These are phyloP conservation scores for Candida sojae DNA, from an alignment of 1,139 yeast species.

Conservation along the genomic window DNA sequence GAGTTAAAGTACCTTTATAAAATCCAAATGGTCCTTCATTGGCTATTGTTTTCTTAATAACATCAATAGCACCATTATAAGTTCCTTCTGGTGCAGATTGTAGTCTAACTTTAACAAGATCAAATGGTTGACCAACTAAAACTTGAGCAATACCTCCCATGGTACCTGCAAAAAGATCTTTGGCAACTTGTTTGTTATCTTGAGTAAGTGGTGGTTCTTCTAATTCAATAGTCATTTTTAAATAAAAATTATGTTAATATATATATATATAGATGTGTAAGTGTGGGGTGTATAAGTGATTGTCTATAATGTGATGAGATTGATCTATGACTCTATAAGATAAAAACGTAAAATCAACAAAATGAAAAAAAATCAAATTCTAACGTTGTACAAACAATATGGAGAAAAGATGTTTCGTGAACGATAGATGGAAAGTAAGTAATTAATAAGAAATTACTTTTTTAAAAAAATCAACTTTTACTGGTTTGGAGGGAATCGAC, in stretches of 20 bases:
- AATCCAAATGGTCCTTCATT: constrained; percentile 82
- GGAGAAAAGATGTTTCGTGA: too few relatives aligned
- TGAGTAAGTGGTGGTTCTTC: constrained; percentile 48
- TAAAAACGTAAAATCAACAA: neutral
- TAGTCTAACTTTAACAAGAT: constrained; percentile 87
- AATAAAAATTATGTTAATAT: neutral
- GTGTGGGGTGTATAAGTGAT: too few relatives aligned
- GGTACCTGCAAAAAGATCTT: constrained; percentile 88
- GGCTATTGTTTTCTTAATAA: constrained; percentile 63
- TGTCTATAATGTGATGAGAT: neutral
- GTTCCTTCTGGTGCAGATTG: constrained; percentile 84
- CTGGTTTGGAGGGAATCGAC: too few relatives aligned
- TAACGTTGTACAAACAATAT: too few relatives aligned
- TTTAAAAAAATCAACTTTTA: too few relatives aligned
- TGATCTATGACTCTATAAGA: neutral
- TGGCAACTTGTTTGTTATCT: constrained; percentile 57
- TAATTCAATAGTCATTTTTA: constrained; percentile 42
- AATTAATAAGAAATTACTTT: too few relatives aligned
- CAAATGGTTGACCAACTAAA: constrained; percentile 94
- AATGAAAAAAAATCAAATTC: neutral
- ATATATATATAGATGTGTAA: neutral
- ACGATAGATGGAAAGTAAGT: too few relatives aligned
- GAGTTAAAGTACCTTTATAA: constrained; percentile 85
- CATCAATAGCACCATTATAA: constrained; percentile 74
- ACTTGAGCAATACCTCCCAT: constrained; percentile 95